A percentile compares a stretch with the other conserved stretches of the same genome.
phyloP scores from a whole-genome alignment of 257 asterid species.

The Fraxinus pennsylvanica region DNA sequence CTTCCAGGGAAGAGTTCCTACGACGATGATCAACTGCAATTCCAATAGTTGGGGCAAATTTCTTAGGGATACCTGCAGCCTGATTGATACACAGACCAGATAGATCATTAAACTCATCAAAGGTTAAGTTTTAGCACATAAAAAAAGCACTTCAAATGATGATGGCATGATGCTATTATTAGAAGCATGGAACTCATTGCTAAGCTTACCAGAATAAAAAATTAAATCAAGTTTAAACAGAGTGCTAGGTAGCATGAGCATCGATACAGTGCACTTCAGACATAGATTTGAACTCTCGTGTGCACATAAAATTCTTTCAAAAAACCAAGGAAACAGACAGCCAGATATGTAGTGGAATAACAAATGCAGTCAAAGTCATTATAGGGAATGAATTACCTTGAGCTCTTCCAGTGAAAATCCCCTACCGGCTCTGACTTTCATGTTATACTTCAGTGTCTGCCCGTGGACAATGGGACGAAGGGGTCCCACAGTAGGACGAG shows the following conservation, averaged over 20 bases:
- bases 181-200: background rate
- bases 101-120: background rate
- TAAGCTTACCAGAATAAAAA: background rate
- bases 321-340: background rate
- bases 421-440: constrained; percentile 71
- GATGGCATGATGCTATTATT: background rate
- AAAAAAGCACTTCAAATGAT: background rate
- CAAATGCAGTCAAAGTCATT: background rate
- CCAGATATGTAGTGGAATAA: background rate
- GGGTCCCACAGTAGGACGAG: constrained; percentile 72
- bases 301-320: background rate
- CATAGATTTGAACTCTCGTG: background rate
- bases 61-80: constrained; percentile 68
- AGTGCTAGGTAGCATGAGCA: background rate
- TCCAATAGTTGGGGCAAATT: constrained; percentile 62
- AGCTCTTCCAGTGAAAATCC: constrained; percentile 78
- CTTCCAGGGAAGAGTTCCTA: constrained; percentile 68
- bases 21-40: constrained; percentile 66
- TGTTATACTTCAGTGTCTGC: constrained; percentile 74
- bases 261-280: background rate
- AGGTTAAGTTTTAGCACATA: background rate
- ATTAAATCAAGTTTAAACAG: background rate
- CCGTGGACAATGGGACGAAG: constrained; percentile 75
- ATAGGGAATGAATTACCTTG: constrained; percentile 37
- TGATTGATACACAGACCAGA: constrained; percentile 14